Evolutionary conservation across 345 rosid species (phyloP), one percentile per base, ranked within the genome.

Genomic region (Combretum micranthum): DNA sequence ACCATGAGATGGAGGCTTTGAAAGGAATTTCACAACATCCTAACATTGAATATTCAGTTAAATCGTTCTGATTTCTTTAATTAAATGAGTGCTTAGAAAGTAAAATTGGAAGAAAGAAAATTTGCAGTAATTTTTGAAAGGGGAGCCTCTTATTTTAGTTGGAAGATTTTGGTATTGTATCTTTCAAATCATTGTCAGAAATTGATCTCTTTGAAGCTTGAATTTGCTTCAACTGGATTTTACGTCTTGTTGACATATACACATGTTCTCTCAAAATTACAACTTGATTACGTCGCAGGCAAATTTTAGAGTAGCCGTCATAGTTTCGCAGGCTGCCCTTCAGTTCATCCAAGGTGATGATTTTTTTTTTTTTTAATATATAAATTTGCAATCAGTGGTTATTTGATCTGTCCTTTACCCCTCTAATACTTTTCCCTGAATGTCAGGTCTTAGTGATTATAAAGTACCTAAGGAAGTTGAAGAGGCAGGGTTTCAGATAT

Each of bases 251-350:
- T 45, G 18, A 23, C 65, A 15, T 44, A 26, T 21, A 10, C 53
- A 19, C 47, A 52, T 11, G 42, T 53, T 56, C 67, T 52, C 44
- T 25, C 60, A 60, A 52, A 39, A 46, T 50, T 54, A 19, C 32
- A 46, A 55, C 52, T 47, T 51, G 44, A 43, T 62, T 25, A 32
- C 60, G 49, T 56, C 56, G 64, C 77, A 88, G 97, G 89, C 84
- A 64, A 88, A 82, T 60, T 80, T 92, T 52, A 81, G 89, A 64
- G 82, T 92, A 61, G 96, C 98, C 4, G 83, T 92, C 32, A 67
- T 92, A 73, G 98, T 92, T 64, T 88, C 98, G 20, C 94, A 85
- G 74, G 97, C 95, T 71, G 98, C 98, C 21, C 83, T 92, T 69
- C 93, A 84, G 50, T 92, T 88, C 56, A 80, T 88, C 46, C 76